These are phyloP conservation scores for Ambrosia trifida DNA, from an alignment of 129 eudicot species.

Conservation along the genomic window DNA sequence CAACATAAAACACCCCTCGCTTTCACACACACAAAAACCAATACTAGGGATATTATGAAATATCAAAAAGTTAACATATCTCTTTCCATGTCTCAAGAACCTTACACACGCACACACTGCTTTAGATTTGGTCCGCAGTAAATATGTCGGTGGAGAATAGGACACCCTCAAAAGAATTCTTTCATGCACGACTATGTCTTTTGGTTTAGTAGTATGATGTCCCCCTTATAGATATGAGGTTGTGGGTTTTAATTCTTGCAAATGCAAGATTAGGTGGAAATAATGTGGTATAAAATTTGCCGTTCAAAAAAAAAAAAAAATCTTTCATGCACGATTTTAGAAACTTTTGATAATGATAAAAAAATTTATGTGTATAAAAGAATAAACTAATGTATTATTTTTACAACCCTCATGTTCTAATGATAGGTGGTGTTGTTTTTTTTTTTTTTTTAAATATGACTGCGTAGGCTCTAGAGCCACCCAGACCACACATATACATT, in stretches of 20 bases:
- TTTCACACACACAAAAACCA: conserved; percentile 9
- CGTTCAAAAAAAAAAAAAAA: too few species aligned
- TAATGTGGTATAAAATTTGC: too few species aligned
- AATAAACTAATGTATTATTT: neutral
- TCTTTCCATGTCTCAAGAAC: conserved; percentile 15
- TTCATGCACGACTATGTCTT: neutral
- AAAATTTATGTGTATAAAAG: neutral
- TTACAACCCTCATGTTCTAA: neutral
- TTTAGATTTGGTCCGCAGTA: conserved; percentile 15
- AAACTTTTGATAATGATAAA: neutral
- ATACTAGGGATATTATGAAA: neutral
- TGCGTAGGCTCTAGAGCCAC: too few species aligned
- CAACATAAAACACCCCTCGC: conserved; percentile 8
- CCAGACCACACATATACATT: too few species aligned
- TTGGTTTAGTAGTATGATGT: too few species aligned
- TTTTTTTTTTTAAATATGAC: too few species aligned
- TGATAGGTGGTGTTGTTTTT: too few species aligned
- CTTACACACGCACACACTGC: conserved; percentile 18
- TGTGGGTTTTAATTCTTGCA: too few species aligned
- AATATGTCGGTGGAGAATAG: conserved; percentile 18
- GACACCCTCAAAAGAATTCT: neutral
- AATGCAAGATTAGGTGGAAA: too few species aligned
- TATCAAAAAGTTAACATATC: conserved; percentile 7
- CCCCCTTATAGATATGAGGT: too few species aligned
- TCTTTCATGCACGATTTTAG: neutral